phyloP scores from a whole-genome alignment of 2,329 filamentous ascomycete species.

The Myriosclerotinia duriaeana region DNA sequence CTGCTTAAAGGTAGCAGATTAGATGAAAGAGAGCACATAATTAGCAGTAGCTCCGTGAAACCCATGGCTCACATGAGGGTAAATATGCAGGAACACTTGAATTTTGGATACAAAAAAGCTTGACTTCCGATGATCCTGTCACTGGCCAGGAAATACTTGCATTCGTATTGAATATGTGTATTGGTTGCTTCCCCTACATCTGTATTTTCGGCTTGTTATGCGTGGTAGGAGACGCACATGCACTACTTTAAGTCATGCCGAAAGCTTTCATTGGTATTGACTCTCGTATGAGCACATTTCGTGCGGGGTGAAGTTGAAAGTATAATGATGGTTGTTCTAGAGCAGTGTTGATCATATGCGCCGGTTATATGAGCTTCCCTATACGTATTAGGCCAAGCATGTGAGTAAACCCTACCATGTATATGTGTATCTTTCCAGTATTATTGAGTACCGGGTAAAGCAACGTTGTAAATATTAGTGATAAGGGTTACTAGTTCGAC shows the following conservation, averaged over 20 bases:
- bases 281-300: slow-evolving; percentile 13
- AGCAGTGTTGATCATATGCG: slow-evolving; percentile 23
- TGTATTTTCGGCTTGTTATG: neutral
- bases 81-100: slow-evolving; percentile 22
- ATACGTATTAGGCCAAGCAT: slow-evolving; percentile 18
- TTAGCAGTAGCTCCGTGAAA: neutral
- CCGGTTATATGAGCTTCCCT: slow-evolving; percentile 21
- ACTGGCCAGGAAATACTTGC: slow-evolving; percentile 8
- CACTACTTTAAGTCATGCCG: slow-evolving; percentile 3
- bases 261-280: slow-evolving; percentile 15
- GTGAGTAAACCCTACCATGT: neutral
- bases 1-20: slow-evolving; percentile 8
- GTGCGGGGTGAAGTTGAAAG: slow-evolving; percentile 7
- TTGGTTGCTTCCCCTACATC: slow-evolving; percentile 13
- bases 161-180: slow-evolving; percentile 18
- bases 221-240: slow-evolving; percentile 20
- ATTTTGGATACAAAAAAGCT: neutral
- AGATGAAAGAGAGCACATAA: neutral
- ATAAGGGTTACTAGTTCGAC: neutral
- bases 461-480: slow-evolving; percentile 21
- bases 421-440: slow-evolving; percentile 15
- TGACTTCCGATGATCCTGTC: slow-evolving; percentile 24
- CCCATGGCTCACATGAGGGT: slow-evolving; percentile 20
- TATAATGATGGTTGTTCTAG: slow-evolving; percentile 19
- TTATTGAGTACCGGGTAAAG: neutral